A percentile compares a stretch with the other conserved stretches of the same genome.
Evolutionary conservation across 2,329 filamentous ascomycete species (phyloP).

Genomic region (Botryosphaeria dothidea): DNA sequence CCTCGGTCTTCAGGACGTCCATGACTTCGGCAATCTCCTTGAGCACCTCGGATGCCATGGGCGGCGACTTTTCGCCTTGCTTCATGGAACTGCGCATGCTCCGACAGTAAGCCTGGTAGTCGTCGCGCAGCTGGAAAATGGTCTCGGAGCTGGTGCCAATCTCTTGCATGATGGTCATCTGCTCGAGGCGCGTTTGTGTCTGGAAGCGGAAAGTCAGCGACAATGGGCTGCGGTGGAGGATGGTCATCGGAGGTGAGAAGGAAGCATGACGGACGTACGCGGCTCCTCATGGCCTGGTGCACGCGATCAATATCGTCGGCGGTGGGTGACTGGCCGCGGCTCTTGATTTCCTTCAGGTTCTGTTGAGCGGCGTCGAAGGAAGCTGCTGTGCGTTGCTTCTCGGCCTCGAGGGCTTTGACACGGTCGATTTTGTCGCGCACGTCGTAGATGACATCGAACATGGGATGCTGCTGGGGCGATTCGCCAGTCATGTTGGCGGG

Average conservation of each 20-base stretch:
- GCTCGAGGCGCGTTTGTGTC: conserved; percentile 6
- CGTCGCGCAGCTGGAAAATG: conserved; percentile 3
- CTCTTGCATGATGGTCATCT: conserved; percentile 12
- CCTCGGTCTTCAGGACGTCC: neutral
- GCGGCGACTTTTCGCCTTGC: neutral
- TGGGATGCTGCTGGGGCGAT: neutral
- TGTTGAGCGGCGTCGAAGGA: neutral
- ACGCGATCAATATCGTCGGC: neutral
- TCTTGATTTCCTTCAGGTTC: neutral
- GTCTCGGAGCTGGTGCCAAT: neutral
- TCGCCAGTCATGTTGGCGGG: neutral
- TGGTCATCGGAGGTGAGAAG: too few relatives aligned
- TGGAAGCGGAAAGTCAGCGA: neutral
- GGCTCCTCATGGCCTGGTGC: neutral
- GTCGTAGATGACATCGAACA: conserved; percentile 9
- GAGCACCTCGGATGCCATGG: conserved; percentile 1
- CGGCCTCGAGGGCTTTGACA: conserved; percentile 8
- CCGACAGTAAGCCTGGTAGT: neutral
- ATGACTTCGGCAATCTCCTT: conserved; percentile 11
- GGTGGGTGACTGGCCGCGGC: neutral
- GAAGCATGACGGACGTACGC: too few relatives aligned
- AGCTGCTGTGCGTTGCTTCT: neutral
- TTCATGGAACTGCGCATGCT: neutral
- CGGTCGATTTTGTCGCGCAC: conserved; percentile 10
- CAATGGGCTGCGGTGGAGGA: neutral